Base-by-base conservation (phyloP, 768 basidiomycete species). In the Auricularia sp. region DNA sequence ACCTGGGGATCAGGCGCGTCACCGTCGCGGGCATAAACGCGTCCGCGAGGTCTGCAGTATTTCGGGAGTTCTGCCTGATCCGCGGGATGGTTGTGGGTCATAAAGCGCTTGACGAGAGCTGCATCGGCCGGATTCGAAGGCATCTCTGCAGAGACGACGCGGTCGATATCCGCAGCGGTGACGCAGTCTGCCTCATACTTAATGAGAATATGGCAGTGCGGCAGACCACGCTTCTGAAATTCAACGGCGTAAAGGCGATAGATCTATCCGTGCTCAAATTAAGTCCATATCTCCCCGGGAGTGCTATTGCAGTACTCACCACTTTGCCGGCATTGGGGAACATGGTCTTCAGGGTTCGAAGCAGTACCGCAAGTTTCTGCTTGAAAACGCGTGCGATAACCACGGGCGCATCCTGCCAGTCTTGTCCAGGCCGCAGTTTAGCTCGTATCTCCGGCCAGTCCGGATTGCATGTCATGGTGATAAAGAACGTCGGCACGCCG, bases 141-240 rank as follows among this genome's bases (percentile, higher is more conserved):
- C 11, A 77, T 69, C 64, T 77, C 73, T 3, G 77, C 77, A 23
- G 72, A 74, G 11, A 78, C 67, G 7, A 76, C 64, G 14, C 39
- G 3, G 60, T 78, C 75, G 64, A 78, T 75, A 33, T 73, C 71
- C 2, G 51, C 60, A 4, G 73, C 67, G 4, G 51, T 56, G 3
- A 68, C 53, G 62, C 72, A 76, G 11, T 71, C 67, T 11, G 29
- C 29, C 1, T 47, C 36, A 61, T 66, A 76, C 62, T 75, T 77
- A 64, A 78, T 56, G 21, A 81, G 67, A 58, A 79, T 76, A 64
- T 80, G 79, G 0, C 73, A 72, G 66, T 81, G 78, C 0, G 78
- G 78, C 0, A 79, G 66, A 0, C 79, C 77, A 0, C 74, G 71
- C 61, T 80, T 79, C 59, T 79, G 77, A 64, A 80, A 80, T 66